Percentiles rank a stretch among this genome's conserved stretches.
phyloP scores from a whole-genome alignment of 306 rosid species.

The Ormosia emarginata region DNA sequence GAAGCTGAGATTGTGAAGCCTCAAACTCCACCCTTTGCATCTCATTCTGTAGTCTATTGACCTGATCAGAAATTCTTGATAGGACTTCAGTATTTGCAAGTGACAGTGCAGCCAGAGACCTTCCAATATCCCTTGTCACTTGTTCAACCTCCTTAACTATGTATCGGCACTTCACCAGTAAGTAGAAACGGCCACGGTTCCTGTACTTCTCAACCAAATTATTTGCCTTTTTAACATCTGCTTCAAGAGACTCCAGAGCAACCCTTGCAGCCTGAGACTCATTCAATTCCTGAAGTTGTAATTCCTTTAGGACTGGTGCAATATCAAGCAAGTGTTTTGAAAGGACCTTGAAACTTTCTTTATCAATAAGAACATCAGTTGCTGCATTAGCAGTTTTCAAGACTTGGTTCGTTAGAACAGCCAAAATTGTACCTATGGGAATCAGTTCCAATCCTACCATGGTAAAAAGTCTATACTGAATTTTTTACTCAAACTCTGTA shows the following conservation, averaged over 20 bases:
- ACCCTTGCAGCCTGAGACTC: slow-evolving; percentile 68
- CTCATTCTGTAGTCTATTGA: slow-evolving; percentile 57
- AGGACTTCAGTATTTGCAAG: slow-evolving; percentile 64
- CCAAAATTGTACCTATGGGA: slow-evolving; percentile 72
- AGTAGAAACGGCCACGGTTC: slow-evolving; percentile 60
- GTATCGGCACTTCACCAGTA: slow-evolving; percentile 61
- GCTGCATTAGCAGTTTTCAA: slow-evolving; percentile 71
- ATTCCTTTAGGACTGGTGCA: slow-evolving; percentile 63
- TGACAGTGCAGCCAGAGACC: slow-evolving; percentile 51
- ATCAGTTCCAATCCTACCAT: slow-evolving; percentile 61
- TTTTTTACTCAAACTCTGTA: neutral
- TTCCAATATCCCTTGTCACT: slow-evolving; percentile 72
- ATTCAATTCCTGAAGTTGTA: slow-evolving; percentile 66
- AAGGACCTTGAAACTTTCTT: slow-evolving; percentile 67
- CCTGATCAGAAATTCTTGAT: slow-evolving; percentile 68
- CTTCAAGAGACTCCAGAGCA: slow-evolving; percentile 71
- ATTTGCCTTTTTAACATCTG: slow-evolving; percentile 63
- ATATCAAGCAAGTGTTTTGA: slow-evolving; percentile 64
- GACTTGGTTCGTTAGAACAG: slow-evolving; percentile 64
- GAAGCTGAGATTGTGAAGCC: slow-evolving; percentile 60
- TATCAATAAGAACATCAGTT: slow-evolving; percentile 53
- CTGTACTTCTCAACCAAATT: slow-evolving; percentile 66
- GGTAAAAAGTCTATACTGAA: neutral
- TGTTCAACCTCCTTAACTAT: slow-evolving; percentile 70
- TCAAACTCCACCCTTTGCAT: slow-evolving; percentile 84